Evolutionary conservation across 495 filamentous ascomycete genomes (phyloP).

Genomic region (Xylaria sp.): DNA sequence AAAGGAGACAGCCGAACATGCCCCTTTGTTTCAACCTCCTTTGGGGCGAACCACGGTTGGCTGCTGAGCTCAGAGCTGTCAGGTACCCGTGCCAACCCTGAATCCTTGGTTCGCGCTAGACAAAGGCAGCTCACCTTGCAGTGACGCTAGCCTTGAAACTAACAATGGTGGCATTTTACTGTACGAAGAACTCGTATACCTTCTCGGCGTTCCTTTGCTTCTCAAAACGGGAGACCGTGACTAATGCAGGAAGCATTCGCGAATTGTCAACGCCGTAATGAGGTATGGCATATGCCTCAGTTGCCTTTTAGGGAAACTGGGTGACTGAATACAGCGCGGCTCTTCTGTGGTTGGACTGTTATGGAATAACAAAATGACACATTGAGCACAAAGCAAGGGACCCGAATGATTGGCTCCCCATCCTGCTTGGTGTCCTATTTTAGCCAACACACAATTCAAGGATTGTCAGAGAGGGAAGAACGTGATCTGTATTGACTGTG

Average conservation of each 20-base stretch:
- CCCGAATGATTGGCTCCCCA: conserved; percentile 21
- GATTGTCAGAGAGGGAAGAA: background rate
- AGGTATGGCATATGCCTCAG: background rate
- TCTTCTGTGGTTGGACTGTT: background rate
- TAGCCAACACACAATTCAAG: conserved; percentile 2
- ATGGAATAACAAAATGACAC: background rate
- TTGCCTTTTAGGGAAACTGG: conserved; percentile 16
- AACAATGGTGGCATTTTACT: conserved; percentile 33
- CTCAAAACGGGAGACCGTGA: conserved; percentile 18
- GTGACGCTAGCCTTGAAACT: conserved; percentile 17
- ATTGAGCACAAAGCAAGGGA: conserved; percentile 15
- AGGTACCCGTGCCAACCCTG: conserved; percentile 42
- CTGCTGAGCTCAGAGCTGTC: conserved; percentile 31
- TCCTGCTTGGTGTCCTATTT: background rate
- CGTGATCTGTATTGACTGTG: background rate
- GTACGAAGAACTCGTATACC: conserved; percentile 19
- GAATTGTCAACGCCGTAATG: conserved; percentile 11
- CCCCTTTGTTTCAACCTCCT: conserved; percentile 27
- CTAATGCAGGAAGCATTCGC: conserved; percentile 16
- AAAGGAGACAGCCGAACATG: conserved; percentile 6
- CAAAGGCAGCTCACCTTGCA: conserved; percentile 25
- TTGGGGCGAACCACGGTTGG: background rate
- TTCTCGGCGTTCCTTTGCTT: conserved; percentile 23
- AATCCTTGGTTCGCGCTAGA: conserved; percentile 24
- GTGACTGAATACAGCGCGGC: background rate